phyloP scores from a whole-genome alignment of 2,329 filamentous ascomycete species.

The Penicillium sp. region DNA sequence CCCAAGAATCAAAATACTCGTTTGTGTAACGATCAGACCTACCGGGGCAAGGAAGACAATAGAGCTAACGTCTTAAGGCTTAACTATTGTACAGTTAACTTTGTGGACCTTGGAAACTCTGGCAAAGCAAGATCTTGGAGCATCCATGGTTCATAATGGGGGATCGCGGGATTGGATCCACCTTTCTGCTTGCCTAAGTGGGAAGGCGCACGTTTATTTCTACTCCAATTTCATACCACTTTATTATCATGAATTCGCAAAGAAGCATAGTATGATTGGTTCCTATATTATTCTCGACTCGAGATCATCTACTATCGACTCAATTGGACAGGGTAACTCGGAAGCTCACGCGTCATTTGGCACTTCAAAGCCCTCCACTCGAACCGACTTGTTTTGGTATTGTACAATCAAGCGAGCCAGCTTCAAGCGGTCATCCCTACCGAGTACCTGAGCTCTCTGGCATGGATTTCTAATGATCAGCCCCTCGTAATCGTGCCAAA shows the following conservation, averaged over 20 bases:
- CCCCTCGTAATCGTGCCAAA: conserved; percentile 2
- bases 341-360: neutral
- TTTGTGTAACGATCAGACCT: no score
- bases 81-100: no score
- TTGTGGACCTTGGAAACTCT: no score
- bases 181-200: neutral
- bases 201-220: neutral
- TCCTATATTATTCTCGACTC: neutral
- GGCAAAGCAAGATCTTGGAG: no score
- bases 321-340: neutral
- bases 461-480: neutral
- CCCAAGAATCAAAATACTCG: no score
- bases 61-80: no score
- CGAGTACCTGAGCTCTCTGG: neutral
- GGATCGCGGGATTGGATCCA: neutral
- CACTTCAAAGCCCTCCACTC: conserved; percentile 6
- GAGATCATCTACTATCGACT: no score
- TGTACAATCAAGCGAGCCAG: conserved; percentile 8
- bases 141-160: neutral
- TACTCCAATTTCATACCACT: neutral
- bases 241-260: neutral
- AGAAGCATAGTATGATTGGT: no score
- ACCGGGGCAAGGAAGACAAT: no score
- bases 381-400: conserved; percentile 3
- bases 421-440: conserved; percentile 6